Evolutionary conservation across 768 basidiomycete genomes (phyloP).

Genomic region (Pleurotus cornucopiae): DNA sequence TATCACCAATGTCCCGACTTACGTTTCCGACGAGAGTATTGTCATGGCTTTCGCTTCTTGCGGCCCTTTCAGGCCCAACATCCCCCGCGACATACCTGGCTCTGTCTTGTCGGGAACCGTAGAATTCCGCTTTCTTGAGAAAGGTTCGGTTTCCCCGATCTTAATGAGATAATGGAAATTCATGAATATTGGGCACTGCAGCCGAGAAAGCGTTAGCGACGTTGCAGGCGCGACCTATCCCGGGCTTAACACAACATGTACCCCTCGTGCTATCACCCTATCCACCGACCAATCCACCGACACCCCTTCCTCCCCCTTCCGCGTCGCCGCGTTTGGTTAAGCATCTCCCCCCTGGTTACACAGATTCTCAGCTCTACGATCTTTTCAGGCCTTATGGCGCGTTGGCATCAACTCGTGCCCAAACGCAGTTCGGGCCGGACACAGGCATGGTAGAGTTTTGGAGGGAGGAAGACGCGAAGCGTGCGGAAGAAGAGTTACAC

Average conservation of each 20-base stretch:
- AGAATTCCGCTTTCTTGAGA: slow-evolving; percentile 79
- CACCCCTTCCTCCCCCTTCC: slow-evolving; percentile 68
- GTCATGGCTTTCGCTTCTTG: slow-evolving; percentile 70
- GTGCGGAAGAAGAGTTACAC: slow-evolving; percentile 79
- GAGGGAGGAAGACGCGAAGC: slow-evolving; percentile 79
- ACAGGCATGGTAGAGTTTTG: slow-evolving; percentile 82
- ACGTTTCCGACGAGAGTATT: slow-evolving; percentile 72
- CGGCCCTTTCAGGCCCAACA: slow-evolving; percentile 79
- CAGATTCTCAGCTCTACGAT: slow-evolving; percentile 76
- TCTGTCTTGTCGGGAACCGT: slow-evolving; percentile 65
- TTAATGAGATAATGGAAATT: slow-evolving; percentile 7
- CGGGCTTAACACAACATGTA: slow-evolving; percentile 53
- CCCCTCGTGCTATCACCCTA: slow-evolving; percentile 76
- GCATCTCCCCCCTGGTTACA: slow-evolving; percentile 67
- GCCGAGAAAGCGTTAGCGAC: slow-evolving; percentile 89
- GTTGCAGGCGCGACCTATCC: slow-evolving; percentile 71
- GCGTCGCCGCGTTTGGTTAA: slow-evolving; percentile 82
- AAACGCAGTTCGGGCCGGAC: slow-evolving; percentile 73
- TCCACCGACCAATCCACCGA: slow-evolving; percentile 74
- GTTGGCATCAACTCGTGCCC: slow-evolving; percentile 71
- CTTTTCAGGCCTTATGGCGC: slow-evolving; percentile 83
- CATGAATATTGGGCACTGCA: slow-evolving; percentile 23
- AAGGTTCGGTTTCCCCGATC: slow-evolving; percentile 42
- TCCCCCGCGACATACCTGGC: slow-evolving; percentile 54
- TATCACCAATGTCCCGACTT: slow-evolving; percentile 72